These are phyloP conservation scores for Cladorrhinum sp. DNA, from an alignment of 2,329 filamentous ascomycete species.

Conservation along the genomic window DNA sequence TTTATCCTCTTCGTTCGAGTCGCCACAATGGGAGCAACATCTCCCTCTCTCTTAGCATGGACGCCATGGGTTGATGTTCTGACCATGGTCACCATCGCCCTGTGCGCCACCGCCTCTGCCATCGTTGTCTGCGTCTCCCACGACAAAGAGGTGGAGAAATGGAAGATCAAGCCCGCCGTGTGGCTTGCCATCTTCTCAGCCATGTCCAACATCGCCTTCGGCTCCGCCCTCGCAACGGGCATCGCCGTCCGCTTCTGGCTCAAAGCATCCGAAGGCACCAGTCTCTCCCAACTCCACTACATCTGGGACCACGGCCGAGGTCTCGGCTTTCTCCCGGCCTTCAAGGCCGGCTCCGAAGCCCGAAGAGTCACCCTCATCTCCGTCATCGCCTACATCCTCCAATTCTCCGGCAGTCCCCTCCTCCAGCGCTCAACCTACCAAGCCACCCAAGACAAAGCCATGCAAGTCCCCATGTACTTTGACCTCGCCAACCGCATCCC, in stretches of 20 bases:
- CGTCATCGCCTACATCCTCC: constrained; percentile 10
- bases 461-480: constrained; percentile 5
- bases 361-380: constrained; percentile 13
- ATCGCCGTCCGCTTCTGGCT: constrained; percentile 19
- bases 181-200: constrained; percentile 17
- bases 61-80: constrained; percentile 10
- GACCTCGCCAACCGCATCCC: constrained; percentile 14
- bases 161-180: constrained; percentile 14
- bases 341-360: constrained; percentile 15
- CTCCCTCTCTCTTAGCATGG: constrained; percentile 5
- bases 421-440: constrained; percentile 16
- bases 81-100: constrained; percentile 2
- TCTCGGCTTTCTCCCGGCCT: constrained; percentile 10
- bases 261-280: constrained; percentile 3
- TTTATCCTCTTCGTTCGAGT: not conserved
- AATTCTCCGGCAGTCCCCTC: constrained; percentile 12
- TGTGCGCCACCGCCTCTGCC: constrained; percentile 5
- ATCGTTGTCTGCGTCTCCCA: constrained; percentile 12
- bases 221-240: constrained; percentile 15
- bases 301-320: constrained; percentile 18
- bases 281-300: constrained; percentile 17
- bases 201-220: constrained; percentile 15
- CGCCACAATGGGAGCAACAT: not conserved
- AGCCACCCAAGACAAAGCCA: constrained; percentile 2
- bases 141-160: constrained; percentile 1